Percentiles rank a stretch among this genome's conserved stretches.
phyloP scores from a whole-genome alignment of 2,329 filamentous ascomycete genomes.

The Fusarium sp. region DNA sequence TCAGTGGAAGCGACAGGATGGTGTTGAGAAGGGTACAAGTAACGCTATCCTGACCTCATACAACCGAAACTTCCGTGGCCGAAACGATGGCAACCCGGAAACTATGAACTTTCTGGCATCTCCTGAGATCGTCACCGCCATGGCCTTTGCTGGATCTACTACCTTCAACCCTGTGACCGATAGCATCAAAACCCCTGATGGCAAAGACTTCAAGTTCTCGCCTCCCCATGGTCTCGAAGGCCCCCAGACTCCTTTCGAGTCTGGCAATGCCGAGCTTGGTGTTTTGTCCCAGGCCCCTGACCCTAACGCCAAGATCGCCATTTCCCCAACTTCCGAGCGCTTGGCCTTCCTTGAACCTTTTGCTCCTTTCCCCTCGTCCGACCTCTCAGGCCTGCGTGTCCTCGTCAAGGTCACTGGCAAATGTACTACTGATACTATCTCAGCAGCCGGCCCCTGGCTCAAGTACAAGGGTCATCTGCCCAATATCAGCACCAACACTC shows the following conservation, averaged over 20 bases:
- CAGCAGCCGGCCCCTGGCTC: constrained; percentile 92
- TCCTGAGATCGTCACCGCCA: constrained; percentile 95
- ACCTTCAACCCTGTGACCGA: constrained; percentile 98
- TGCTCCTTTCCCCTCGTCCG: constrained; percentile 79
- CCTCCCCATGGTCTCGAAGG: constrained; percentile 79
- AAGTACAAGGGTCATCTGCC: constrained; percentile 99
- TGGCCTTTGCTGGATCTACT: constrained; percentile 91
- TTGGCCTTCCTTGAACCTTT: constrained; percentile 94
- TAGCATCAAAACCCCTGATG: constrained; percentile 81
- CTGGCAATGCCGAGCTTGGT: constrained; percentile 79
- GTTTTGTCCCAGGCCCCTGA: constrained; percentile 80
- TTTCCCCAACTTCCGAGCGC: constrained; percentile 88
- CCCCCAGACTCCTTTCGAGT: constrained; percentile 75
- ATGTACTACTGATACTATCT: constrained; percentile 98
- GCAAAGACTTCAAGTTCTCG: constrained; percentile 85
- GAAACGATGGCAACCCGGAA: constrained; percentile 94
- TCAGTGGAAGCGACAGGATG: constrained; percentile 95
- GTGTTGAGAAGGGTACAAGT: constrained; percentile 82
- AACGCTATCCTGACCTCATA: constrained; percentile 98
- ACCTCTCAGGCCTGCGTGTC: constrained; percentile 83
- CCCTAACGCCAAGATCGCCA: constrained; percentile 76
- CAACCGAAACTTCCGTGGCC: constrained; percentile 97
- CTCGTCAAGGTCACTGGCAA: constrained; percentile 97
- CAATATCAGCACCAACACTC: constrained; percentile 97
- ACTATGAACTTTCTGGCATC: constrained; percentile 99